phyloP scores from a whole-genome alignment of 2,329 filamentous ascomycete genomes.

The Didymella arachidicola region DNA sequence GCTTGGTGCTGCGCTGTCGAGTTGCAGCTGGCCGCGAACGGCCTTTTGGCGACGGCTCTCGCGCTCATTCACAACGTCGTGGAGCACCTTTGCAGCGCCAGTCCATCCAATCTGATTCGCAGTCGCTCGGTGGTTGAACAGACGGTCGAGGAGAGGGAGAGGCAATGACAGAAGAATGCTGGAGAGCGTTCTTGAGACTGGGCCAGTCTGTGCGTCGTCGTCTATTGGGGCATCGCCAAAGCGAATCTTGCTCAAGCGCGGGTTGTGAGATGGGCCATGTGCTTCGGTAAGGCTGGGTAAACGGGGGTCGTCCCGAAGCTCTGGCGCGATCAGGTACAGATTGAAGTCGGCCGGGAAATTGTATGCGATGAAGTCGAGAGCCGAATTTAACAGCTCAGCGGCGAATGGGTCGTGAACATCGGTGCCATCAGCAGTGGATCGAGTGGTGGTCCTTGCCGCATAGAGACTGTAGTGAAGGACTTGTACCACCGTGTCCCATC shows the following conservation, averaged over 20 bases:
- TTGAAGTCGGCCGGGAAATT: constrained; percentile 68
- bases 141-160: constrained; percentile 69
- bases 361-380: constrained; percentile 66
- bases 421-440: constrained; percentile 20
- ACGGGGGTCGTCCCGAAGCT: constrained; percentile 57
- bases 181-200: constrained; percentile 64
- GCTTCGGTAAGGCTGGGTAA: constrained; percentile 53
- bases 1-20: constrained; percentile 29
- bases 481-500: constrained; percentile 69
- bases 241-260: constrained; percentile 69
- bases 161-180: constrained; percentile 74
- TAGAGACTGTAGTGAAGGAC: constrained; percentile 67
- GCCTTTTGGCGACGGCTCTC: constrained; percentile 51
- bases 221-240: constrained; percentile 71
- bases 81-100: constrained; percentile 52
- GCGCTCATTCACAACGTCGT: constrained; percentile 54
- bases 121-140: constrained; percentile 68
- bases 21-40: constrained; percentile 35
- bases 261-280: constrained; percentile 54
- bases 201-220: constrained; percentile 50
- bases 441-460: constrained; percentile 44
- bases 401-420: constrained; percentile 63
- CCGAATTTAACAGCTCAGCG: constrained; percentile 62
- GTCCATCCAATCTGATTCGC: constrained; percentile 55
- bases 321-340: constrained; percentile 61